Conservation (phyloP, 306 rosid genomes). For the barrel medic (Medicago truncatula) region DNA sequence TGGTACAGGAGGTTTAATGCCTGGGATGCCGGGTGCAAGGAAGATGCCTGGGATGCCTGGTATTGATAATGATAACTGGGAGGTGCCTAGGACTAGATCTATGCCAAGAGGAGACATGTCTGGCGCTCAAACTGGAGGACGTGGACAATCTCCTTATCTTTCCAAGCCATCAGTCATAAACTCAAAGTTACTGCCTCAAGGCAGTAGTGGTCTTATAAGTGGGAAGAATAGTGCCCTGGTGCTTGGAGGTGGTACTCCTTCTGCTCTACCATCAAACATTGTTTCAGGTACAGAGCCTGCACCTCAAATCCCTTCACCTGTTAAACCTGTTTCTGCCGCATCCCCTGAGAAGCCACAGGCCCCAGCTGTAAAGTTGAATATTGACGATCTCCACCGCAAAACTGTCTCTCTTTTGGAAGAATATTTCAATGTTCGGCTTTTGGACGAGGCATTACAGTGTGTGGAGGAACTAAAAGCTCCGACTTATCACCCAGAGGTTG, state of each 20-base stretch:
- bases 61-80: slow-evolving; percentile 92
- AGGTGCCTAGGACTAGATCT: slow-evolving; percentile 68
- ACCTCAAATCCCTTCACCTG: slow-evolving; percentile 52
- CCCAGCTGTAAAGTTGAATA: slow-evolving; percentile 54
- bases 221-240: slow-evolving; percentile 82
- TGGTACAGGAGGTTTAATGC: slow-evolving; percentile 97
- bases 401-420: slow-evolving; percentile 80
- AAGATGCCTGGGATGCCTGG: slow-evolving; percentile 97
- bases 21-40: slow-evolving; percentile 96
- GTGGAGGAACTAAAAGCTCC: slow-evolving; percentile 89
- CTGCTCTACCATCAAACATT: slow-evolving; percentile 52
- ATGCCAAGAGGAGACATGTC: slow-evolving; percentile 71
- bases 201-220: slow-evolving; percentile 72
- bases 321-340: slow-evolving; percentile 51
- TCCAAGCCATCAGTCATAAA: slow-evolving; percentile 63
- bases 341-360: slow-evolving; percentile 62
- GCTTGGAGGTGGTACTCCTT: slow-evolving; percentile 68
- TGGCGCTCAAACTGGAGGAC: slow-evolving; percentile 63
- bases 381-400: slow-evolving; percentile 60
- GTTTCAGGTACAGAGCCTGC: slow-evolving; percentile 53
- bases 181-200: slow-evolving; percentile 85
- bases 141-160: slow-evolving; percentile 66
- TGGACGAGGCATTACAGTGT: slow-evolving; percentile 87
- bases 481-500: slow-evolving; percentile 80
- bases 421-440: slow-evolving; percentile 66